Evolutionary conservation across 2,329 filamentous ascomycete species (phyloP), one percentile per base, ranked within the genome.

Genomic region (Fusarium tanahbumbuense): DNA sequence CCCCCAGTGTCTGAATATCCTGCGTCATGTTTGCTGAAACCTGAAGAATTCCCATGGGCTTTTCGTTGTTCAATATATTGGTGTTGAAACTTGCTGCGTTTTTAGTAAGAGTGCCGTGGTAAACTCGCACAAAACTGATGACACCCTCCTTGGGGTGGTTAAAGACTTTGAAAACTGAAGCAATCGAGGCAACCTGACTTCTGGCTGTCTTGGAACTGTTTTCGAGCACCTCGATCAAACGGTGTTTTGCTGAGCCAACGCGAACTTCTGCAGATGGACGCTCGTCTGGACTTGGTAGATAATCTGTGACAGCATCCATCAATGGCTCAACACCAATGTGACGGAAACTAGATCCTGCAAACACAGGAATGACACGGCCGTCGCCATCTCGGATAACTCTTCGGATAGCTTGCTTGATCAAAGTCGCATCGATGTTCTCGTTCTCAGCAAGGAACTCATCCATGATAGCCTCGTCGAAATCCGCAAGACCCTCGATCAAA

Each of bases 261-360:
- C 88, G 92, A 54, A 98, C 88, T 73, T 94, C 90, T 1, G 93
- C 87, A 75, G 95, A 92, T 11, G 93, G 92, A 20, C 93, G 86
- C 76, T 98, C 93, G 2, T 86, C 82, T 1, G 96, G 96, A 69
- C 89, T 93, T 0, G 96, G 96, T 4, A 98, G 85, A 47, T 98
- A 91, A 76, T 98, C 93, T 11, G 93, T 89, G 15, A 98, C 89
- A 40, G 93, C 93, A 78, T 98, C 94, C 56, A 98, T 87, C 23
- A 99, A 84, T 28, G 94, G 93, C 78, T 98, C 93, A 6, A 98
- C 94, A 10, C 96, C 96, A 67, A 98, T 93, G 71, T 98, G 97
- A 44, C 92, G 89, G 80, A 98, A 94, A 78, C 94, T 98, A 8
- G 95, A 94, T 4, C 95, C 95, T 1, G 93, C 93, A 79, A 97